A percentile compares a stretch with the other conserved stretches of the same genome.
These are phyloP conservation scores for Stellera chamaejasme DNA, from an alignment of 345 rosid species.

Conservation along the genomic window DNA sequence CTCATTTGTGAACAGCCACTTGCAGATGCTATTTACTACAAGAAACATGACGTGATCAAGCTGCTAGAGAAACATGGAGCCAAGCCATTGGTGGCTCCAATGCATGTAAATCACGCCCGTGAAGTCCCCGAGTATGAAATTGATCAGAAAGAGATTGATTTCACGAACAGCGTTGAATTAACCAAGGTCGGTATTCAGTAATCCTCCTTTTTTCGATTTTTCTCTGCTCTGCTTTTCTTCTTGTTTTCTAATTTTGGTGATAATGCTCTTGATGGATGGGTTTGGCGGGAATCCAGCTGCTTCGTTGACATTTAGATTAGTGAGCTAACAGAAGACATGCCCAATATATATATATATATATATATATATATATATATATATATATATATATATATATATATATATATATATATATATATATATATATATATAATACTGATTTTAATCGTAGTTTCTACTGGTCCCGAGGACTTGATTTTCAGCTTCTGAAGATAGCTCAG, in stretches of 20 bases:
- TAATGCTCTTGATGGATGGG: too few relatives aligned
- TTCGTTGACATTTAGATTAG: too few relatives aligned
- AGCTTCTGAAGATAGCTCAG: too few relatives aligned
- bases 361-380: too few relatives aligned
- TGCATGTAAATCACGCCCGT: constrained; percentile 78
- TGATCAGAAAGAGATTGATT: constrained; percentile 61
- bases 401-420: too few relatives aligned
- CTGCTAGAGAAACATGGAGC: constrained; percentile 80
- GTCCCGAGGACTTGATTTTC: too few relatives aligned
- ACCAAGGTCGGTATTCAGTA: constrained; percentile 54
- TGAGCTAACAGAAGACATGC: too few relatives aligned
- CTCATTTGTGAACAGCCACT: constrained; percentile 51
- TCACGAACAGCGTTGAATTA: constrained; percentile 64
- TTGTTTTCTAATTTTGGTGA: not conserved
- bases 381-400: too few relatives aligned
- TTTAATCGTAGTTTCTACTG: too few relatives aligned
- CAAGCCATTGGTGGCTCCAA: constrained; percentile 80
- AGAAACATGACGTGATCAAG: constrained; percentile 68
- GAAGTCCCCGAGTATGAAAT: constrained; percentile 97
- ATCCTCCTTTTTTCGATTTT: not conserved
- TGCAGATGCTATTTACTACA: constrained; percentile 86
- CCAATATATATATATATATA: too few relatives aligned
- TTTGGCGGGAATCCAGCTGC: too few relatives aligned
- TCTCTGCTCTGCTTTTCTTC: not conserved
- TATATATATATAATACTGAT: too few relatives aligned